Base-by-base conservation (phyloP, 306 rosid species). In the Malus domestica region DNA sequence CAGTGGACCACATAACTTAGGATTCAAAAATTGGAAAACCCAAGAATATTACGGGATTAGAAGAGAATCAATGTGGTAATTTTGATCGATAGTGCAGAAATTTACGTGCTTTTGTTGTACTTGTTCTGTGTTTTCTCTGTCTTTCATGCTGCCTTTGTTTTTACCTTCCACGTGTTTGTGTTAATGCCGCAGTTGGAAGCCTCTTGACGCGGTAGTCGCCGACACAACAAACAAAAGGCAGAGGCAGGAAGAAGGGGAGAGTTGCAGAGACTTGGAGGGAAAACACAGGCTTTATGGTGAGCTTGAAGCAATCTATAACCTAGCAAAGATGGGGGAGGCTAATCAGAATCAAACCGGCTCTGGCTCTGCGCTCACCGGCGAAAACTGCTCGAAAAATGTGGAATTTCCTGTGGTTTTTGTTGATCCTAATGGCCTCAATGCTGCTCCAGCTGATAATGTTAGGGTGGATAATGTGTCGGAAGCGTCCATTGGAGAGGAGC, bases 341-440 rank as follows among this genome's bases (percentile, higher is more conserved):
- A 59, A 30, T 5, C 75, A 62, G 19, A 59, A 30, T 14, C 75
- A 62, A 18, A 66, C 73, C 7, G 82, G 82, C 62, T 72, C 82
- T 65, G 78, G 83, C 35, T 80, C 83, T 19, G 80, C 76, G 62
- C 72, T 80, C 46, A 74, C 79, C 9, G 30, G 51, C 13, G 83
- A 74, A 42, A 71, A 68, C 61, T 68, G 61, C 4, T 46, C 27
- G 9, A 32, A 45, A 20, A 29, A 55, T 67, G 73, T 76, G 29
- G 58, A 44, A 20, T 4, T 77, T 64, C 59, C 67, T 13, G 35
- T 68, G 54, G 70, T 42, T 18, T 32, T 68, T 27, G 20, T 70
- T 60, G 74, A 68, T 23, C 18, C 60, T 44, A 45, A 58, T 57
- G 60, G 46, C 22, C 49, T 27, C 38, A 68, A 44, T 68, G 71